Evolutionary conservation across 495 filamentous ascomycete species (phyloP).

Genomic region (Aspergillus kassunensis): DNA sequence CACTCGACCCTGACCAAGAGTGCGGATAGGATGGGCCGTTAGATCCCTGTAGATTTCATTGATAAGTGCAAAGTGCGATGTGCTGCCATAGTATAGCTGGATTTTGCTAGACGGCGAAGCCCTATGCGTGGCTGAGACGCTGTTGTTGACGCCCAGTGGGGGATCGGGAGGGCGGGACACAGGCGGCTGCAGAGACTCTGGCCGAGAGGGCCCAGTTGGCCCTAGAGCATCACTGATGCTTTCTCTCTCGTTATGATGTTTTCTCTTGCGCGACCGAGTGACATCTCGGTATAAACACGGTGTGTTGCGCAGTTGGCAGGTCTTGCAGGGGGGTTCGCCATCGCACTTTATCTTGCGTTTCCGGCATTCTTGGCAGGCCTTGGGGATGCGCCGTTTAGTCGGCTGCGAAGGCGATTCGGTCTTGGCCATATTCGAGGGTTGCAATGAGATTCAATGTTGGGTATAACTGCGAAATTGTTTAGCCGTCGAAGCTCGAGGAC

Average conservation of each 20-base stretch:
- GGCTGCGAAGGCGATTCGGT: constrained; percentile 15
- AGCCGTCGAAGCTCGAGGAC: no score
- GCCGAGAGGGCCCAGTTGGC: constrained; percentile 7
- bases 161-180: no score
- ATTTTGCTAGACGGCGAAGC: constrained; percentile 40
- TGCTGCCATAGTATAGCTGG: constrained; percentile 45
- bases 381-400: constrained; percentile 36
- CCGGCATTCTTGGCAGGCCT: constrained; percentile 44
- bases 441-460: no score
- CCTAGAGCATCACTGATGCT: background rate
- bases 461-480: no score
- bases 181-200: constrained; percentile 14
- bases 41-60: constrained; percentile 42
- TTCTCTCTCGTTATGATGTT: constrained; percentile 17
- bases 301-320: constrained; percentile 33
- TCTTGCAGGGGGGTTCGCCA: constrained; percentile 40
- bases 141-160: constrained; percentile 33
- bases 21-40: constrained; percentile 23
- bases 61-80: constrained; percentile 44
- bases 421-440: constrained; percentile 37
- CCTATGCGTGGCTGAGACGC: constrained; percentile 44
- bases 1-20: constrained; percentile 23
- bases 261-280: constrained; percentile 37
- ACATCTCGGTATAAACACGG: constrained; percentile 39
- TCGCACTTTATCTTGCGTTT: constrained; percentile 45